Evolutionary conservation across 257 asterid species (phyloP).

Genomic region (Solanum appendiculatum): DNA sequence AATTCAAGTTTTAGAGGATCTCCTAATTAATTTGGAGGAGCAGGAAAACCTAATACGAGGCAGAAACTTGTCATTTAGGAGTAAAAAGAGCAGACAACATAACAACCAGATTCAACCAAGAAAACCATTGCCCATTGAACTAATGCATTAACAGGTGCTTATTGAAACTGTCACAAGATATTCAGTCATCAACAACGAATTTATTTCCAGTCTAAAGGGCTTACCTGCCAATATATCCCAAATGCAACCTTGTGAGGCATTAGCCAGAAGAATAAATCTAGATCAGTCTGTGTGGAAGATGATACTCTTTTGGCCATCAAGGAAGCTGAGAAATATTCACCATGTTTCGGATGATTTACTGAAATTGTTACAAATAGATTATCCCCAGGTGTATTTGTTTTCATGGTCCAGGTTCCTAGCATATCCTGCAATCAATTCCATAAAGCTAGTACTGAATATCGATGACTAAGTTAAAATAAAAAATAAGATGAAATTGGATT

Average conservation of each 20-base stretch:
- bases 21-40: not conserved
- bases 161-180: not conserved
- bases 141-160: not conserved
- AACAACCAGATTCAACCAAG: not conserved
- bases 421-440: slow-evolving; percentile 52
- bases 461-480: not conserved
- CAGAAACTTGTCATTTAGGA: not conserved
- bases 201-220: slow-evolving; percentile 10
- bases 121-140: not conserved
- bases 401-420: slow-evolving; percentile 77
- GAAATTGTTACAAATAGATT: slow-evolving; percentile 55
- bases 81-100: not conserved
- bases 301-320: slow-evolving; percentile 66
- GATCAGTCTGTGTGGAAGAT: slow-evolving; percentile 29
- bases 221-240: slow-evolving; percentile 97
- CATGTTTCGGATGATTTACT: slow-evolving; percentile 78
- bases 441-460: not conserved
- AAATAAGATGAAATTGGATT: not conserved
- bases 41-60: not conserved
- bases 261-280: slow-evolving; percentile 76
- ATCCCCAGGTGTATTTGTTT: slow-evolving; percentile 58
- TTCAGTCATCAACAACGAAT: not conserved
- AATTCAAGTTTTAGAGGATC: not conserved
- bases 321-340: slow-evolving; percentile 87
- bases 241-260: slow-evolving; percentile 95